Conservation (phyloP, 306 rosid species). For the Prunus salicina region DNA sequence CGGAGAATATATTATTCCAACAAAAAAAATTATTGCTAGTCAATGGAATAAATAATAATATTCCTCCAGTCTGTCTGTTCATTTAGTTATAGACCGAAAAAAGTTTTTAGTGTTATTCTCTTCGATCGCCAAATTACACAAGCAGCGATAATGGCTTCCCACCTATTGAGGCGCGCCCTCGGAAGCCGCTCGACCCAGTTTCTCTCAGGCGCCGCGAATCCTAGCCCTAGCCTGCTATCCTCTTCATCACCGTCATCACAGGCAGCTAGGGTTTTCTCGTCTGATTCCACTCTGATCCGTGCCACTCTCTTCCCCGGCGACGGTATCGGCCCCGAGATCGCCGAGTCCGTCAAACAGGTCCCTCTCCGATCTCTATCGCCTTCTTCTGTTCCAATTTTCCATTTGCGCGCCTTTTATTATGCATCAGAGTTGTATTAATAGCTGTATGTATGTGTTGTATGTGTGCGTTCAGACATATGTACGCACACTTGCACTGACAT, state of each 20-base stretch:
- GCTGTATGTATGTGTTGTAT: neutral
- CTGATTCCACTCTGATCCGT: slow-evolving; percentile 58
- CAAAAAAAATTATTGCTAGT: neutral
- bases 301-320: slow-evolving; percentile 99
- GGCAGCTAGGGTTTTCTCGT: slow-evolving; percentile 52
- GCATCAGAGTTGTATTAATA: neutral
- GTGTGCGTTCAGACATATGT: neutral
- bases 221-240: slow-evolving; percentile 3
- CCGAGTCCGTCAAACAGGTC: slow-evolving; percentile 93
- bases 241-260: neutral
- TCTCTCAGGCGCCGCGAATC: slow-evolving; percentile 33
- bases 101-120: neutral
- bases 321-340: slow-evolving; percentile 97
- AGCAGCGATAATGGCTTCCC: slow-evolving; percentile 57
- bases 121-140: neutral
- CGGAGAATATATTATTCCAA: too few species aligned
- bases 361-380: neutral
- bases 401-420: neutral
- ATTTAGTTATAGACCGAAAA: neutral
- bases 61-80: neutral
- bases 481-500: neutral
- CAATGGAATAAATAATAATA: neutral
- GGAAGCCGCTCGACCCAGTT: slow-evolving; percentile 48
- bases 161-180: slow-evolving; percentile 60
- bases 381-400: neutral